A percentile compares a stretch with the other conserved stretches of the same genome.
Conservation (phyloP, 2,329 filamentous ascomycete species). For the Aspergillus sergii region DNA sequence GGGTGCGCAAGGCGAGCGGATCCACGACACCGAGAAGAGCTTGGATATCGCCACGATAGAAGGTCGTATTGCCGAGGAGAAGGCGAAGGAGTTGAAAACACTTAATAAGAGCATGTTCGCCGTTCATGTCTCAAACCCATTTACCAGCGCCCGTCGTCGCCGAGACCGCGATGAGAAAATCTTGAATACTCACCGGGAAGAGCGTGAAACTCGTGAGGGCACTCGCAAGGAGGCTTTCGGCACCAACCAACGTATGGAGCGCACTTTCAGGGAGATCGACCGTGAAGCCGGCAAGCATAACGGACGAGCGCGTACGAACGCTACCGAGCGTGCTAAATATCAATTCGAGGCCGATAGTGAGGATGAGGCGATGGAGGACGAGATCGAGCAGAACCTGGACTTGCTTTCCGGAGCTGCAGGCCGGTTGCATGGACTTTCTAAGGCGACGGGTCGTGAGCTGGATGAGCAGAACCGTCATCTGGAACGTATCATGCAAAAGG, state of each 20-base stretch:
- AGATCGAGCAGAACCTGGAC: slow-evolving; percentile 69
- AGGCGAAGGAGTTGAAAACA: slow-evolving; percentile 79
- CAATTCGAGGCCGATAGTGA: slow-evolving; percentile 76
- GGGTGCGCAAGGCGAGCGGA: slow-evolving; percentile 75
- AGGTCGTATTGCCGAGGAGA: slow-evolving; percentile 75
- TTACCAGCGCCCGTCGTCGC: slow-evolving; percentile 69
- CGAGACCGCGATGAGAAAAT: slow-evolving; percentile 68
- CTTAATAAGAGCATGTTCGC: slow-evolving; percentile 92
- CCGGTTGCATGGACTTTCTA: slow-evolving; percentile 72
- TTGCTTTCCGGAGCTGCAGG: slow-evolving; percentile 63
- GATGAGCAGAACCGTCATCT: slow-evolving; percentile 77
- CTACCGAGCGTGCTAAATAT: slow-evolving; percentile 70
- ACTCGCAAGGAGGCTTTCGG: slow-evolving; percentile 58
- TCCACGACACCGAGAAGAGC: slow-evolving; percentile 81
- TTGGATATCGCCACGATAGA: slow-evolving; percentile 78
- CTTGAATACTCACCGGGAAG: slow-evolving; percentile 64
- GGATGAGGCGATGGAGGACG: slow-evolving; percentile 69
- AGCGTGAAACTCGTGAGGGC: slow-evolving; percentile 59
- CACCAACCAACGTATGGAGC: slow-evolving; percentile 62
- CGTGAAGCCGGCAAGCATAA: slow-evolving; percentile 52
- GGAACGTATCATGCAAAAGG: slow-evolving; percentile 77
- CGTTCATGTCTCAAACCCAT: slow-evolving; percentile 74
- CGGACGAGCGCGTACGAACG: slow-evolving; percentile 54
- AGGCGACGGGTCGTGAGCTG: slow-evolving; percentile 74
- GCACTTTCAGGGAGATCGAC: slow-evolving; percentile 66